These are phyloP conservation scores for Saccharum officinarum DNA, from an alignment of 176 grass and related monocot genomes.

Conservation along the genomic window DNA sequence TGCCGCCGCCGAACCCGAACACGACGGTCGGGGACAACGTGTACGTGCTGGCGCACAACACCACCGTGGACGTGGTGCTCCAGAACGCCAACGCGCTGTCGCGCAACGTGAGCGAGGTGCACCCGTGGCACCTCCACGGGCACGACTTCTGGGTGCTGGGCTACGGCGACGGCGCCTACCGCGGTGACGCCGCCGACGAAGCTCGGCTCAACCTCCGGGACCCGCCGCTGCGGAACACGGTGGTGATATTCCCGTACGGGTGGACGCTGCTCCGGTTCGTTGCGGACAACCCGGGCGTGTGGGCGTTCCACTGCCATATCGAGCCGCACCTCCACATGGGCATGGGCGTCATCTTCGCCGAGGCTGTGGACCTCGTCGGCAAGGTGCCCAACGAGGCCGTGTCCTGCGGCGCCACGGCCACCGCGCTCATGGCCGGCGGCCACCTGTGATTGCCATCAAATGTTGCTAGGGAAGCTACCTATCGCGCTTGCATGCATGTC, in stretches of 20 bases:
- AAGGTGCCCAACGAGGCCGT: conserved; percentile 64
- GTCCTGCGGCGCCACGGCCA: conserved; percentile 63
- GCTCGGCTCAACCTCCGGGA: conserved; percentile 48
- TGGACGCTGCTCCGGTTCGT: conserved; percentile 72
- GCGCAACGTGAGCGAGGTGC: conserved; percentile 54
- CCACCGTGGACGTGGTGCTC: conserved; percentile 62
- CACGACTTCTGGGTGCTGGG: conserved; percentile 94
- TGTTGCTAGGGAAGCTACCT: not conserved
- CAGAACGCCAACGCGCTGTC: conserved; percentile 77
- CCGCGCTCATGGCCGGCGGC: conserved; percentile 44
- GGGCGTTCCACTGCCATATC: conserved; percentile 94
- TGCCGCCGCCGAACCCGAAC: conserved; percentile 63
- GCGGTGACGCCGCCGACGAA: conserved; percentile 19
- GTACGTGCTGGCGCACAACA: conserved; percentile 32
- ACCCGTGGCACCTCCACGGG: conserved; percentile 86
- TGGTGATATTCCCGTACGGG: conserved; percentile 73
- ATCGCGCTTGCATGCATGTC: not conserved
- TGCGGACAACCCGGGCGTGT: conserved; percentile 71
- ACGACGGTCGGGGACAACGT: conserved; percentile 43
- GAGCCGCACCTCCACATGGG: conserved; percentile 95
- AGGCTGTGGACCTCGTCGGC: conserved; percentile 45
- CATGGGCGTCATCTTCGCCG: conserved; percentile 80
- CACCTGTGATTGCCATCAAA: conserved; percentile 33
- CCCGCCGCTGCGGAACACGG: conserved; percentile 84
- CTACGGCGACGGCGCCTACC: conserved; percentile 69